Evolutionary conservation across 2,329 filamentous ascomycete genomes (phyloP), one percentile per base, ranked within the genome.

Genomic region (Pseudonectria buxi): DNA sequence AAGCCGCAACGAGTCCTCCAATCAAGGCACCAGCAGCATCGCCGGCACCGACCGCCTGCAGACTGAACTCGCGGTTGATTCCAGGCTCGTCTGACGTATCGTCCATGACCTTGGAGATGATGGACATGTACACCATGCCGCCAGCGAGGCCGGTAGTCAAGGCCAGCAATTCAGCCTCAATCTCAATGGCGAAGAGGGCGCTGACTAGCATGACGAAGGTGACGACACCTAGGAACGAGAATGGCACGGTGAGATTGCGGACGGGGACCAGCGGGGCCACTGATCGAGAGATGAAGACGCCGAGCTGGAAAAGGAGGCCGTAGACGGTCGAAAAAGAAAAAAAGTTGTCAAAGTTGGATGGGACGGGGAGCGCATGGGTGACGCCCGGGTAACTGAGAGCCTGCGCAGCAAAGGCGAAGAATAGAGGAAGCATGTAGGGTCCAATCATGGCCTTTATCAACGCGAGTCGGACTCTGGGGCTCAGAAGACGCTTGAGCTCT

Each of bases 111-210:
- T 28, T 41, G 0, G 40, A 46, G 14, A 57, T 36, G 6, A 53
- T 30, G 9, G 41, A 50, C 30, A 56, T 50, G 37, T 57, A 60
- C 1, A 57, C 35, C 6, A 49, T 44, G n/a, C 58, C 58, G 6
- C 47, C 49, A 12, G 46, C 44, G 1, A 58, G 11, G 1, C 59
- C 61, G 4, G 48, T 38, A 3, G 40, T 32, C 7, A 58, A 56
- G 6, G 51, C 53, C 4, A 54, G 33, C 1, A 55, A 7, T 5
- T 54, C 48, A 4, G 54, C 37, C 2, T 57, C 18, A 5, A 43
- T 24, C 7, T 51, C 30, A 2, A 46, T 34, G 4, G 50, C 44
- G 12, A 55, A 39, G 24, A 53, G 10, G 2, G 54, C 38, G 27
- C 53, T 53, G 24, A 43, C 12, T 4, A 57, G 31, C 1, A 52